Conservation (phyloP, 208 protist genomes). For the Trypanosoma vivax region DNA sequence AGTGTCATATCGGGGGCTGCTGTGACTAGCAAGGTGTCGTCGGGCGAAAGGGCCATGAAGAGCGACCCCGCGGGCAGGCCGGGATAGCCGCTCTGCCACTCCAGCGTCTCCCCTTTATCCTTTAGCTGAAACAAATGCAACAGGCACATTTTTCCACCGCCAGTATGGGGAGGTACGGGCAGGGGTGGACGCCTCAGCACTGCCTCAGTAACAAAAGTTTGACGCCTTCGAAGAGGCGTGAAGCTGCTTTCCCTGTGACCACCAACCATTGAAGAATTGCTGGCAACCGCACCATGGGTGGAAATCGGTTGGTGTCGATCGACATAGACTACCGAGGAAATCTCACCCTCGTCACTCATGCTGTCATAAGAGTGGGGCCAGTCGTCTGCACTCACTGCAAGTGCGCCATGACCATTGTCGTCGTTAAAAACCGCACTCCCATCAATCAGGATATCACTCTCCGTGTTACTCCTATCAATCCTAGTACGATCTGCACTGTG, state of each 20-base stretch:
- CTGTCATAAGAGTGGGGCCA: slow-evolving; percentile 1
- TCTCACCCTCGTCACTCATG: slow-evolving; percentile 14
- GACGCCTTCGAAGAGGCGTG: too few species aligned
- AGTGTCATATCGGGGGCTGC: slow-evolving; percentile 12
- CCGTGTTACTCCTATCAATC: too few species aligned
- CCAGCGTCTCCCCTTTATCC: slow-evolving; percentile 7
- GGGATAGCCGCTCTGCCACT: slow-evolving; percentile 1
- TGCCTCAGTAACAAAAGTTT: slow-evolving; percentile 2
- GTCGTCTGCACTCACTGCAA: neutral
- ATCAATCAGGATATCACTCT: too few species aligned
- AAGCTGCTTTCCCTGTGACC: neutral
- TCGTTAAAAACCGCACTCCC: neutral
- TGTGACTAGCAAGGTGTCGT: slow-evolving; percentile 8
- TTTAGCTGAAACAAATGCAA: slow-evolving; percentile 17
- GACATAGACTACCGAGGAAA: slow-evolving; percentile 6
- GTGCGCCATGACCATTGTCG: slow-evolving; percentile 5
- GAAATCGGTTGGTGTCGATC: slow-evolving; percentile 8
- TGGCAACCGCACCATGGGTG: neutral
- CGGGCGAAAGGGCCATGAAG: slow-evolving; percentile 18
- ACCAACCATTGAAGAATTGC: neutral
- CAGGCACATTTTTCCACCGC: neutral
- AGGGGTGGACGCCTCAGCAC: neutral
- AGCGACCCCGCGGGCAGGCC: neutral
- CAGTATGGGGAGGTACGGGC: too few species aligned
- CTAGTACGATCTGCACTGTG: neutral